Base-by-base conservation (phyloP, 768 basidiomycete genomes). In the Jaapia argillacea region DNA sequence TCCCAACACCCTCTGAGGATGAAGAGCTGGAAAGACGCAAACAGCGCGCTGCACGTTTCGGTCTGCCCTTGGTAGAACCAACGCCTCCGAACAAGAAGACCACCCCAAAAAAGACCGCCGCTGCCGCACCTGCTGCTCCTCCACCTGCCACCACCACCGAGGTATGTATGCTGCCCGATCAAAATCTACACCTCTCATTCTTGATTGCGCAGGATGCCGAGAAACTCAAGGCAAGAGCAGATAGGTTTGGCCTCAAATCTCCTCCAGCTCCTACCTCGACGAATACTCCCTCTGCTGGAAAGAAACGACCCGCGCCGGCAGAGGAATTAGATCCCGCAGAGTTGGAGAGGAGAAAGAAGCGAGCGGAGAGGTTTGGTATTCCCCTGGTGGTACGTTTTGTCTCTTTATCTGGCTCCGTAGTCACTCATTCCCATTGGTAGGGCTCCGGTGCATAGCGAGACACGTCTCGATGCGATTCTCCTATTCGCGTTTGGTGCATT, bases 361-460 rank as follows among this genome's bases (percentile, higher is more conserved):
- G 79, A n/a, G 75, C 75, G 39, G 76, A 76, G 53, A 66, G 77
- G 22, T 81, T 81, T 58, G 72, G 70, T 18, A 43, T 38, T 10
- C 37, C 10, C 22, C 22, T 38, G 10, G 36, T 22, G 31, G 43
- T 24, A 24, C 38, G 28, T 36, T 16, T 31, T 36, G 37, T 45
- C n/a, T n/a, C n/a, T n/a, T n/a, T n/a, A n/a, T n/a, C n/a, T n/a
- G n/a, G n/a, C n/a, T n/a, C n/a, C n/a, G n/a, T n/a, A n/a, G n/a
- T n/a, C n/a, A n/a, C n/a, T n/a, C n/a, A n/a, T n/a, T n/a, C n/a
- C n/a, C n/a, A n/a, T n/a, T n/a, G n/a, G n/a, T n/a, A n/a, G n/a
- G n/a, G n/a, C n/a, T n/a, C n/a, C n/a, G n/a, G n/a, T n/a, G n/a
- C n/a, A n/a, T n/a, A n/a, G n/a, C n/a, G n/a, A n/a, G n/a, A n/a